Evolutionary conservation across 208 protist genomes (phyloP).

Genomic region (Trypanosoma theileri): DNA sequence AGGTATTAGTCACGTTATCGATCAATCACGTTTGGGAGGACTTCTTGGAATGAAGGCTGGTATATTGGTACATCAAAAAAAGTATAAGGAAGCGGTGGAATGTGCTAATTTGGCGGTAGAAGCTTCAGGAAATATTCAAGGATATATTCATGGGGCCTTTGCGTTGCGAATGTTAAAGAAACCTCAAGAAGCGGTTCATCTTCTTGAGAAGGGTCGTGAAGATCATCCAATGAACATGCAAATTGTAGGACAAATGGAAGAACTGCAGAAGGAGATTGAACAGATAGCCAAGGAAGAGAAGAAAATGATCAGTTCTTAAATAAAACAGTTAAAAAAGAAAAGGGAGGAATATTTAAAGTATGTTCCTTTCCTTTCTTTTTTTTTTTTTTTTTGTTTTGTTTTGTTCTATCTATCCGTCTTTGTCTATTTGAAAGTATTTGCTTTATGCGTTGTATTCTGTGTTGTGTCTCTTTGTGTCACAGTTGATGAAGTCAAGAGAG

Average conservation of each 20-base stretch:
- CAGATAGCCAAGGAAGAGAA: conserved; percentile 29
- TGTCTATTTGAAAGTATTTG: too few species aligned
- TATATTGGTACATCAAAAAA: conserved; percentile 67
- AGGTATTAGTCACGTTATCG: conserved; percentile 61
- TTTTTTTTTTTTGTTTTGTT: too few species aligned
- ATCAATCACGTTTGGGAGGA: conserved; percentile 62
- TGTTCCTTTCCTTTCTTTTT: too few species aligned
- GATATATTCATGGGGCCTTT: conserved; percentile 81
- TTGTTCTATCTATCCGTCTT: too few species aligned
- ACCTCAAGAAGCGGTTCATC: conserved; percentile 47
- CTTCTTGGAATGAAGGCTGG: conserved; percentile 84
- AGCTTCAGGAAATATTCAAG: conserved; percentile 71
- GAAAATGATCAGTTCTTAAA: conserved; percentile 18
- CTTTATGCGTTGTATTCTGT: too few species aligned
- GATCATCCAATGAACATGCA: conserved; percentile 72
- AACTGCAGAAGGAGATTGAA: conserved; percentile 42
- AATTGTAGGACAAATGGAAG: conserved; percentile 51
- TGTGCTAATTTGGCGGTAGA: conserved; percentile 62
- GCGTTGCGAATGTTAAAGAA: conserved; percentile 57
- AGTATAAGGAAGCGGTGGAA: conserved; percentile 65
- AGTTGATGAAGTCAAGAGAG: background rate
- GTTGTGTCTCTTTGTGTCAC: too few species aligned
- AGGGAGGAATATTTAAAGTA: background rate
- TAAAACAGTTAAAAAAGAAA: conserved; percentile 21
- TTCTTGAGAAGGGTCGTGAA: conserved; percentile 63